Conservation (phyloP, 2,329 filamentous ascomycete species). For the Talaromyces sp. region DNA sequence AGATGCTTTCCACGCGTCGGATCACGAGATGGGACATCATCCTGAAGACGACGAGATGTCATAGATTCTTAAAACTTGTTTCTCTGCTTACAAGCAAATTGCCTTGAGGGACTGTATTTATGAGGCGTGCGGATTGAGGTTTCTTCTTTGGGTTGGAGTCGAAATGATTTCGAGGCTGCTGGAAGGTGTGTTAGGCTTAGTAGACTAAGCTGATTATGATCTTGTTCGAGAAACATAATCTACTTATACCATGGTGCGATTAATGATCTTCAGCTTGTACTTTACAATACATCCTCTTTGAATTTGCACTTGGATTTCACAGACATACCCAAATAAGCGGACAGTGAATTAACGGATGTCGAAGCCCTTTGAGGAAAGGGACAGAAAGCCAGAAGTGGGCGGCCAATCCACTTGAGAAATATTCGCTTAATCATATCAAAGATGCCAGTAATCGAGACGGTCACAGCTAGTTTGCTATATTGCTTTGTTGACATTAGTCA, state of each 20-base stretch:
- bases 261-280: background rate
- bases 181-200: background rate
- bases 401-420: background rate
- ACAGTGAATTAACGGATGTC: background rate
- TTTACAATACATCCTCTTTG: background rate
- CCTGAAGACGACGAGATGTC: slow-evolving; percentile 42
- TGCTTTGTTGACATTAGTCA: background rate
- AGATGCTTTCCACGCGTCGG: slow-evolving; percentile 68
- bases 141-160: background rate
- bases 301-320: background rate
- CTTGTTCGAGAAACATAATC: background rate
- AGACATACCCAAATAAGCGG: background rate
- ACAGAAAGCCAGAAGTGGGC: background rate
- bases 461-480: background rate
- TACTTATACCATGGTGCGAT: background rate
- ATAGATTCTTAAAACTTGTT: background rate
- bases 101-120: background rate
- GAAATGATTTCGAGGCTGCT: background rate
- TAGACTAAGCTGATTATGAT: background rate
- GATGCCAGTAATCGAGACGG: background rate
- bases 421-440: background rate
- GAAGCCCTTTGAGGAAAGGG: background rate
- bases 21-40: slow-evolving; percentile 43
- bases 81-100: background rate
- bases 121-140: background rate